phyloP scores from a whole-genome alignment of 2,329 filamentous ascomycete species.

The Ophiostoma himal-ulmi region DNA sequence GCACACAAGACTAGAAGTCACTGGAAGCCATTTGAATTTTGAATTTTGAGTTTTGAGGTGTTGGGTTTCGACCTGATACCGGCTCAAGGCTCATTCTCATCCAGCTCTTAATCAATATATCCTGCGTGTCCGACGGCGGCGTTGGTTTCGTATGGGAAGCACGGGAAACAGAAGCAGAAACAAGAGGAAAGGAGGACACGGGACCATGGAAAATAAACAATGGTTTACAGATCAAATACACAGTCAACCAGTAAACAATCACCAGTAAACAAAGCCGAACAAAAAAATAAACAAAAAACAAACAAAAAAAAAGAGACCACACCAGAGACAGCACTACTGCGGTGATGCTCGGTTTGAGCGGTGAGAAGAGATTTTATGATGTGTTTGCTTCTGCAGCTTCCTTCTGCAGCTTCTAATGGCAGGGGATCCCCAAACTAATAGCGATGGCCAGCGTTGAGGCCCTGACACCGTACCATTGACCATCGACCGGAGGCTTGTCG shows the following conservation, averaged over 20 bases:
- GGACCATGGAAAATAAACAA: background rate
- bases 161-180: background rate
- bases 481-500: background rate
- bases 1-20: background rate
- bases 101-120: too few relatives aligned
- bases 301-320: background rate
- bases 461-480: background rate
- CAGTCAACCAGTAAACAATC: too few relatives aligned
- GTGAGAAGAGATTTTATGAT: background rate
- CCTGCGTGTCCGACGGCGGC: background rate
- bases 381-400: background rate
- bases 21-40: background rate
- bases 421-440: background rate
- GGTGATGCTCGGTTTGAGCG: background rate
- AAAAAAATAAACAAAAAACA: background rate
- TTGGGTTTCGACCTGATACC: too few relatives aligned
- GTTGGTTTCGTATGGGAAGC: background rate
- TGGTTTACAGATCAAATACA: too few relatives aligned
- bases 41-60: too few relatives aligned
- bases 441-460: background rate
- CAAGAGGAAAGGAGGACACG: background rate
- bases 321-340: slow-evolving; percentile 5
- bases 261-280: background rate
- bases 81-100: too few relatives aligned
- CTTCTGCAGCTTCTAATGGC: background rate